phyloP scores from a whole-genome alignment of 2,329 filamentous ascomycete genomes.

The Pseudogymnoascus verrucosus region DNA sequence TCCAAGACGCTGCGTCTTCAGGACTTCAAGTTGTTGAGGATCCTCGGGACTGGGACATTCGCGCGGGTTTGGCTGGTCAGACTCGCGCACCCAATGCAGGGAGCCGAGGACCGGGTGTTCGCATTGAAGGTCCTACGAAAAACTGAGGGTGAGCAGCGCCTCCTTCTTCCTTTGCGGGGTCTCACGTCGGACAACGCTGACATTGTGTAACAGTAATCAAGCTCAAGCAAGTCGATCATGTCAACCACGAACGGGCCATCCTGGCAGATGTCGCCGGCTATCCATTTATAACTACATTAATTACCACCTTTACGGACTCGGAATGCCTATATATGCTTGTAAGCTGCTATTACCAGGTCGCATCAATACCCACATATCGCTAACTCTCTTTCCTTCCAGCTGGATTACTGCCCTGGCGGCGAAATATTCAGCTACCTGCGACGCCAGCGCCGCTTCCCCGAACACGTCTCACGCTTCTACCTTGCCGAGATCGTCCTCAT shows the following conservation, averaged over 20 bases:
- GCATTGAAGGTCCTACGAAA: slow-evolving; percentile 74
- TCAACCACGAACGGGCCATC: slow-evolving; percentile 73
- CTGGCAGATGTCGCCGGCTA: slow-evolving; percentile 70
- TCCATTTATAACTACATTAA: slow-evolving; percentile 74
- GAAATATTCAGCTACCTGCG: slow-evolving; percentile 80
- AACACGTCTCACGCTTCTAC: slow-evolving; percentile 72
- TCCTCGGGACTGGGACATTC: slow-evolving; percentile 52
- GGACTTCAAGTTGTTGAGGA: slow-evolving; percentile 8
- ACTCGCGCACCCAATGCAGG: slow-evolving; percentile 45
- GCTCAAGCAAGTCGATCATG: slow-evolving; percentile 80
- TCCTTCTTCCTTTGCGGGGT: neutral
- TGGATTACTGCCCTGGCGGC: slow-evolving; percentile 76
- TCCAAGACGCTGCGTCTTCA: slow-evolving; percentile 1
- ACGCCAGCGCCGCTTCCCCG: slow-evolving; percentile 70
- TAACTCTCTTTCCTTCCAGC: slow-evolving; percentile 24
- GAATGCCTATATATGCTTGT: slow-evolving; percentile 73
- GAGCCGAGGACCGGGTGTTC: slow-evolving; percentile 59
- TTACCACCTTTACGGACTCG: slow-evolving; percentile 70
- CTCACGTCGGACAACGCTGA: slow-evolving; percentile 7
- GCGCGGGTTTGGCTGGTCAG: slow-evolving; percentile 69
- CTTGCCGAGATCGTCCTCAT: slow-evolving; percentile 77
- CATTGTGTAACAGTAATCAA: slow-evolving; percentile 52
- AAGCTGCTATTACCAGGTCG: slow-evolving; percentile 19
- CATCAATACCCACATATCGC: neutral
- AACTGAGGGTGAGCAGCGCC: slow-evolving; percentile 37